Base-by-base conservation (phyloP, 345 rosid species). In the Eucalyptus erythrocorys region DNA sequence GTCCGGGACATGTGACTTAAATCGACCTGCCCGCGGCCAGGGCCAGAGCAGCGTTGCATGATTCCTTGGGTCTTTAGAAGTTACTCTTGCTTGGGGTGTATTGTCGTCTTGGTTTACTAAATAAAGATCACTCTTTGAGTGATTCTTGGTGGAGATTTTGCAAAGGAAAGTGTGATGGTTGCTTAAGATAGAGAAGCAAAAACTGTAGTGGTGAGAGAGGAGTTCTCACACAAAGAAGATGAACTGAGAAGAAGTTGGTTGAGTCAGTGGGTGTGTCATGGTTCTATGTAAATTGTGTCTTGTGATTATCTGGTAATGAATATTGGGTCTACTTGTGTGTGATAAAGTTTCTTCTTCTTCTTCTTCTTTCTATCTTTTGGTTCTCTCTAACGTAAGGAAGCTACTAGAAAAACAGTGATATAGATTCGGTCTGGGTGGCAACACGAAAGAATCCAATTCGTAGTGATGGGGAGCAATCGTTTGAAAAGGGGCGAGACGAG, bases 1-100 rank as follows among this genome's bases (percentile, higher is more conserved):
- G 98, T 97, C 12, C 94, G 94, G 86, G 98, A 96, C 34, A 87
- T 92, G 92, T 94, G 93, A 89, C 86, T 19, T 40, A 8, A 49
- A 34, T 61, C 40, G 8, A 85, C 64, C 87, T 57, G 64, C 45
- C 34, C 17, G 2, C 1, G 24, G 81, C 43, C 43, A 5, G 45
- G 45, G 26, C 40, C 26, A 12, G 81, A 10, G 45, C 3, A 71
- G 45, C 81, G 81, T 71, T 34, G 81, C 45, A 37, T 71, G 45
- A 71, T 34, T 71, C 81, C 45, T 71, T 37, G 43, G 79, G 43
- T 71, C 26, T 71, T 15, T 71, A 34, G 81, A 66, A 66, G 42
- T 16, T 66, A n/a, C 21, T 66, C 81, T 71, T 34, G 45, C 81
- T 71, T 34, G 81, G 43, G 43, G 43, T 71, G 43, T 71, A 71